These are phyloP conservation scores for Pichia occidentalis DNA, from an alignment of 805 yeast species.

Conservation along the genomic window DNA sequence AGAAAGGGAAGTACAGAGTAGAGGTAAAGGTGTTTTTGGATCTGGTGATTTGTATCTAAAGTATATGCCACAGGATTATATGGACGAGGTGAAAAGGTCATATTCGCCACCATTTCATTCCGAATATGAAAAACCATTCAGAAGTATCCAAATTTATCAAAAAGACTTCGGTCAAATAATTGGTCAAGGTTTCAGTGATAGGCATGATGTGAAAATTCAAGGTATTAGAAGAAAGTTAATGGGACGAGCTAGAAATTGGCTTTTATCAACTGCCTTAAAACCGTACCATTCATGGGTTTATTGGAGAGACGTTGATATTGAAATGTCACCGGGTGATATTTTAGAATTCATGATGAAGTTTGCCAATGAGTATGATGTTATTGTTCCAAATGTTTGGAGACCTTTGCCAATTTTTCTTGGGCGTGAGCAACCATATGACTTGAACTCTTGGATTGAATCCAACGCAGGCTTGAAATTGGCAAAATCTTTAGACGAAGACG, in stretches of 20 bases:
- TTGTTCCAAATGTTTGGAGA: conserved; percentile 92
- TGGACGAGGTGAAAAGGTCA: conserved; percentile 49
- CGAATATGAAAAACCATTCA: conserved; percentile 60
- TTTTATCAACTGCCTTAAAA: conserved; percentile 62
- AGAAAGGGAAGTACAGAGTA: conserved; percentile 32
- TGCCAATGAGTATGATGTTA: conserved; percentile 53
- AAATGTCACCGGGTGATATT: conserved; percentile 71
- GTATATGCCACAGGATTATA: conserved; percentile 61
- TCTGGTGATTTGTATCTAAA: conserved; percentile 56
- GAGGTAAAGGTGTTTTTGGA: conserved; percentile 38
- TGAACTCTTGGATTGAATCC: conserved; percentile 94
- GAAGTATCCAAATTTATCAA: conserved; percentile 72
- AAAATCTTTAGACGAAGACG: conserved; percentile 60
- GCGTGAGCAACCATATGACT: conserved; percentile 88
- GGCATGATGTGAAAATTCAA: conserved; percentile 81
- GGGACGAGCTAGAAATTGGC: conserved; percentile 87
- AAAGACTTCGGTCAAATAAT: conserved; percentile 79
- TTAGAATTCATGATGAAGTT: conserved; percentile 67
- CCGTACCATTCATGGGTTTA: conserved; percentile 89
- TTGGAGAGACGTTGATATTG: conserved; percentile 86
- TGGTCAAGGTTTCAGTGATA: conserved; percentile 78
- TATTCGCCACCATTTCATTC: conserved; percentile 62
- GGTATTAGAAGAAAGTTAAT: conserved; percentile 77
- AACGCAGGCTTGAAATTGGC: conserved; percentile 69
- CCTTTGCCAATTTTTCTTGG: conserved; percentile 91